Percentiles rank a stretch among this genome's conserved stretches.
phyloP scores from a whole-genome alignment of 192 early-diverging fungal species.

The Coemansia sp. region DNA sequence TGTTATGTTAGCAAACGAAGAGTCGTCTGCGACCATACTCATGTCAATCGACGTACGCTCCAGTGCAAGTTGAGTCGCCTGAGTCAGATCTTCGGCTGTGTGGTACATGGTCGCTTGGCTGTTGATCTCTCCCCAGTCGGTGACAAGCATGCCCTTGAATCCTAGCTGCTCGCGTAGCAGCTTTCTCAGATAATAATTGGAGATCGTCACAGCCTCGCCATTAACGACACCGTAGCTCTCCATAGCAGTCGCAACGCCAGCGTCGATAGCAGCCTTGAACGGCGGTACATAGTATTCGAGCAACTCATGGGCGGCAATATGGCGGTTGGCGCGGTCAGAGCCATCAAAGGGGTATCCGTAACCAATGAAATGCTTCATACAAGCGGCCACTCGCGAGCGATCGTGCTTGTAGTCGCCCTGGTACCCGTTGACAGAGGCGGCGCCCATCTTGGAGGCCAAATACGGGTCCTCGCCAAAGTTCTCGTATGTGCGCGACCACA shows the following conservation, averaged over 20 bases:
- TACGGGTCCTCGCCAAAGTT: constrained; percentile 67
- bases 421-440: constrained; percentile 59
- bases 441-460: constrained; percentile 58
- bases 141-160: constrained; percentile 65
- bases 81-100: constrained; percentile 41
- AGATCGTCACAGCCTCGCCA: constrained; percentile 61
- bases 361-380: constrained; percentile 71
- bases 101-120: constrained; percentile 57
- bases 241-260: constrained; percentile 66
- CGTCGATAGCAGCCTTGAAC: constrained; percentile 63
- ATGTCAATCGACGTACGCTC: constrained; percentile 61
- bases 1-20: constrained; percentile 52
- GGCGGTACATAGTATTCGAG: constrained; percentile 67
- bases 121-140: constrained; percentile 66
- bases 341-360: constrained; percentile 63
- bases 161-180: constrained; percentile 60
- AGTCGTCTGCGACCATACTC: constrained; percentile 65
- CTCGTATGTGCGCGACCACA: constrained; percentile 62
- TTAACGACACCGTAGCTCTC: constrained; percentile 66
- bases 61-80: constrained; percentile 53
- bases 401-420: constrained; percentile 71
- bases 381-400: constrained; percentile 64
- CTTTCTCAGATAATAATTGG: constrained; percentile 57
- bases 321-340: constrained; percentile 39
- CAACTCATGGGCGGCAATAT: constrained; percentile 59